These are phyloP conservation scores for Crithidia expoeki DNA, from an alignment of 208 protist genomes.

Conservation along the genomic window DNA sequence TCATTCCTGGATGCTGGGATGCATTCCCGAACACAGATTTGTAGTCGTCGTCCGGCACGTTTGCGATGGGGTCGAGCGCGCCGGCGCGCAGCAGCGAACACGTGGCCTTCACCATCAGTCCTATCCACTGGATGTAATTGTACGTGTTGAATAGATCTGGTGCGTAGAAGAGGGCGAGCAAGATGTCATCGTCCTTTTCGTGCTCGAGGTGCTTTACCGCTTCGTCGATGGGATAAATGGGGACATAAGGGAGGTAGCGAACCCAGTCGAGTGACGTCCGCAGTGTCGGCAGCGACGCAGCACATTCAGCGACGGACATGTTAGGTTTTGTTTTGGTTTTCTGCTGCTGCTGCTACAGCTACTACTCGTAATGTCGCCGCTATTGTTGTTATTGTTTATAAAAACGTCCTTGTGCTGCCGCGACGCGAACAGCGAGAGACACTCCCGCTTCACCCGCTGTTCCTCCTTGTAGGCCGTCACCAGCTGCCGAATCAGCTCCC, in stretches of 20 bases:
- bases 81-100: conserved; percentile 28
- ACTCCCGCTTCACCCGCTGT: conserved; percentile 22
- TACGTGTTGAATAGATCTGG: conserved; percentile 58
- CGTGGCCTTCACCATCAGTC: conserved; percentile 32
- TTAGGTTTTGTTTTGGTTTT: background rate
- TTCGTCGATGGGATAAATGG: conserved; percentile 31
- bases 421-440: background rate
- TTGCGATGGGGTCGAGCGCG: conserved; percentile 17
- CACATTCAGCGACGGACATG: background rate
- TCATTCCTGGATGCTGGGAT: background rate
- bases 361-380: background rate
- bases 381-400: background rate
- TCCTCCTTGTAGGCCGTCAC: conserved; percentile 27
- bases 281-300: background rate
- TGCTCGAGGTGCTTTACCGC: conserved; percentile 32
- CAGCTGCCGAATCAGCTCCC: conserved; percentile 24
- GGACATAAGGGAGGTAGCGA: conserved; percentile 28
- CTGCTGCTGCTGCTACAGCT: background rate
- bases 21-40: background rate
- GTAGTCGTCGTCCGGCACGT: conserved; percentile 17
- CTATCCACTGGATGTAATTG: conserved; percentile 59
- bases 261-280: conserved; percentile 36
- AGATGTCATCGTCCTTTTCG: conserved; percentile 34
- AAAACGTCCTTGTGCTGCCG: background rate
- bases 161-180: conserved; percentile 59